Base-by-base conservation (phyloP, 257 asterid species). In the Linaria vulgaris region DNA sequence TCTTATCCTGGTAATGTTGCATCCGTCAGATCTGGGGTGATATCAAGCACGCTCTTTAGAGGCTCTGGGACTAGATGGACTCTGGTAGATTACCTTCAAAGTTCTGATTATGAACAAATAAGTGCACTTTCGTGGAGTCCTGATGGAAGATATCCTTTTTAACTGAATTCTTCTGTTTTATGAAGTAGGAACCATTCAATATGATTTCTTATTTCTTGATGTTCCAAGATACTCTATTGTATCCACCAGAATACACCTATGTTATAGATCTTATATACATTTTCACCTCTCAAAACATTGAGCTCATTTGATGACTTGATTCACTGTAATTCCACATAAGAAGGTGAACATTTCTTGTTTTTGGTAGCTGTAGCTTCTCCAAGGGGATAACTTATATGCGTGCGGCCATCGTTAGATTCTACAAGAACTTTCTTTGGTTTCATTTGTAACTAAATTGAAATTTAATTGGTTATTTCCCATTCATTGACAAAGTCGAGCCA, bases 101-200 rank as follows among this genome's bases (percentile, higher is more conserved):
- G 88, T 84, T 74, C 61, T 45, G 88, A 90, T 66, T 69, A 75
- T 49, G 95, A 87, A 72, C 94, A 80, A 77, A 76, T 84, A 66
- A 87, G 86, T 81, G 82, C 97, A 61, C 85, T 94, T 56, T 85
- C 99, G 3, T 94, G 99, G 99, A 90, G 97, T 74, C 97, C 97
- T 16, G 91, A 85, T 77, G 99, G 99, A 79, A 90, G 91, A 88
- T 94, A 90, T 90, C 97, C 97, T 7, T 47, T 56, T 19, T 21
- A 61, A 24, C 66, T 63, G 13, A 67, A 1, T 27, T 44, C 56
- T 48, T 59, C 62, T 48, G 3, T 64, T 27, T 41, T 59, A 10
- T 58, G 24, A 23, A 38, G 9, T 5, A 52, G 23, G 48, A 45
- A 37, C 67, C 57, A 48, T 60, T 53, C 1, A 56, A 49, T 56